Evolutionary conservation across 768 basidiomycete genomes (phyloP).

Genomic region (Tulasnella sp.): DNA sequence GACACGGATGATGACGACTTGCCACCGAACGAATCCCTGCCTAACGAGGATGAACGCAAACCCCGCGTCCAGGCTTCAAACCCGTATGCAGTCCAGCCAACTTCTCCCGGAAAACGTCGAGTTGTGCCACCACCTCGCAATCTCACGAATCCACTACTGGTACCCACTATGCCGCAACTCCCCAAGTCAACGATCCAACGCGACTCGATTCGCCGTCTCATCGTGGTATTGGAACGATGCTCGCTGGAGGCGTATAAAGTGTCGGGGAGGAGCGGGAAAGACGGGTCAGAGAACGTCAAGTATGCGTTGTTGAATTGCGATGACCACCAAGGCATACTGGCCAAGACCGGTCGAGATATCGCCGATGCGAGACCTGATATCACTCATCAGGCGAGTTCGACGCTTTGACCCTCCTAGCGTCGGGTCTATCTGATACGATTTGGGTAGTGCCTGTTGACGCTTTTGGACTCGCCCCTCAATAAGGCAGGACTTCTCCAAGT

Average conservation of each 20-base stretch:
- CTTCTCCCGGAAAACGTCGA: slow-evolving; percentile 7
- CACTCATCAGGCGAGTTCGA: slow-evolving; percentile 73
- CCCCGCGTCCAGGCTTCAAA: background rate
- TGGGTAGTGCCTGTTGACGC: slow-evolving; percentile 83
- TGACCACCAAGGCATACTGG: slow-evolving; percentile 96
- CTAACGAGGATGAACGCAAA: too few species aligned
- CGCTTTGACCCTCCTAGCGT: background rate
- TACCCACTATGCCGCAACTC: slow-evolving; percentile 73
- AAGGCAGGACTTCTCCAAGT: slow-evolving; percentile 94
- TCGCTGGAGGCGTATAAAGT: slow-evolving; percentile 93
- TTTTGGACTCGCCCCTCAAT: slow-evolving; percentile 94
- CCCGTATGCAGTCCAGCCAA: slow-evolving; percentile 1
- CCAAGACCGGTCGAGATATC: slow-evolving; percentile 94
- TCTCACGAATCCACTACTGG: slow-evolving; percentile 63
- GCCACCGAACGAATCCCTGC: background rate
- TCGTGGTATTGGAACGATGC: slow-evolving; percentile 85
- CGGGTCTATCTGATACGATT: background rate
- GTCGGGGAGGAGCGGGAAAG: slow-evolving; percentile 37
- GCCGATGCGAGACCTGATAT: slow-evolving; percentile 99
- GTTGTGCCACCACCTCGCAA: slow-evolving; percentile 55
- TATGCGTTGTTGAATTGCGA: slow-evolving; percentile 97
- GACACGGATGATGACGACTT: background rate
- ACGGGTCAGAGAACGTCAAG: slow-evolving; percentile 64
- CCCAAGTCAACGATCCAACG: slow-evolving; percentile 34
- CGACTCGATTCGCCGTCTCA: slow-evolving; percentile 48